Evolutionary conservation across 78 protist genomes (phyloP).

Genomic region (Guillardia theta): DNA sequence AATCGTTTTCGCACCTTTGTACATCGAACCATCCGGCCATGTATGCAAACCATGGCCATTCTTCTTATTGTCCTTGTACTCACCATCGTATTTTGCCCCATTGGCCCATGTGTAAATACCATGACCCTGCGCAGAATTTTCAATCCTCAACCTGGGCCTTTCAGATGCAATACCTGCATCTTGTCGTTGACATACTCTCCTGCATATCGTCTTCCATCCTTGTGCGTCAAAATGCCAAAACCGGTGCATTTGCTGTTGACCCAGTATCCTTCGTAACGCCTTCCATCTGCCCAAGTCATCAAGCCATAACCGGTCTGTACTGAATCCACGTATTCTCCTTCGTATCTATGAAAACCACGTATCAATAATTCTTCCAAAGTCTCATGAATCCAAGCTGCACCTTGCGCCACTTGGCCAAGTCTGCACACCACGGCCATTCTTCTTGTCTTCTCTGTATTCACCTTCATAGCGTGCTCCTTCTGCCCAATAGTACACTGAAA

Average conservation of each 20-base stretch:
- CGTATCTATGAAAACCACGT: not conserved
- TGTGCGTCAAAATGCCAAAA: conserved; percentile 50
- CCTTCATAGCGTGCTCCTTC: conserved; percentile 53
- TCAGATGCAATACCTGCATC: not conserved
- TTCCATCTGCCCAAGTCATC: conserved; percentile 48
- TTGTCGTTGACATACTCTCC: conserved; percentile 62
- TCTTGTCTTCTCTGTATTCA: conserved; percentile 54
- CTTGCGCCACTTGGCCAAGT: conserved; percentile 37
- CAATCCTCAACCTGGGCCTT: no score
- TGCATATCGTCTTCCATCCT: conserved; percentile 63
- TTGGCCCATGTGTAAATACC: conserved; percentile 58
- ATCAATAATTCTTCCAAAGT: not conserved
- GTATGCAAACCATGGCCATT: conserved; percentile 56
- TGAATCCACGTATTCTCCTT: conserved; percentile 38
- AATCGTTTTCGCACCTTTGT: conserved; percentile 52
- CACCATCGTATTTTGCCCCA: conserved; percentile 42
- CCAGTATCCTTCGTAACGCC: conserved; percentile 66
- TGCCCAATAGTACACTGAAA: conserved; percentile 48
- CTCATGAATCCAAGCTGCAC: not conserved
- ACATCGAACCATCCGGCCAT: conserved; percentile 50
- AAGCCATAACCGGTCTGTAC: conserved; percentile 54
- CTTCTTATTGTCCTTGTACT: conserved; percentile 28
- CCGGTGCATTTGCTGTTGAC: conserved; percentile 52
- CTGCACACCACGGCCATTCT: conserved; percentile 31
- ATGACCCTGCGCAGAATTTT: not conserved